Base-by-base conservation (phyloP, 352 stramenopile genomes). In the Paralagenidium karlingii region DNA sequence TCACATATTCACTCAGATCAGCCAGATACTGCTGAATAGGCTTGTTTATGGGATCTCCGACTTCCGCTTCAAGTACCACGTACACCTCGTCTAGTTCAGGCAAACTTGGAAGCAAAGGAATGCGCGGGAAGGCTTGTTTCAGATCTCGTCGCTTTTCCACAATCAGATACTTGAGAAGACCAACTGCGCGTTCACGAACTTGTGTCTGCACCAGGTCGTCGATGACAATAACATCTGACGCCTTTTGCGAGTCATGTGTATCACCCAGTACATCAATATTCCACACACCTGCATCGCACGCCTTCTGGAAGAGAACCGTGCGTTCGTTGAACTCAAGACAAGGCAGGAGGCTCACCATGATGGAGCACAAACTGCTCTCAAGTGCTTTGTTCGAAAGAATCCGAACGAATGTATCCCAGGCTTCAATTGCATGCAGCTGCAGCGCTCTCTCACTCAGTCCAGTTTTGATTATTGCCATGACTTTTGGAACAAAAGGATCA, bases 381-480 rank as follows among this genome's bases (percentile, higher is more conserved):
- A 94, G 53, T 0, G 80, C 75, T 53, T 86, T 87, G 12, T 58
- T 42, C 16, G 77, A 90, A 3, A 94, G 53, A 57, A 91, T 73
- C 11, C 61, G 69, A 33, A 94, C 37, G 38, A 89, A 94, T 25
- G 59, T 79, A n/a, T 48, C 60, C 77, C 77, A 94, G 2, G 68
- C 74, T 21, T 63, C 45, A 40, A 88, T 80, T 8, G 66, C 68
- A 53, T 79, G 45, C 22, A 66, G 56, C 48, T 75, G 59, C 30
- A 91, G 48, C 16, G 62, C 51, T 16, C 32, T 40, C 30, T 91
- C 77, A 22, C 50, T 52, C 7, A 89, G 46, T 19, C 68, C 75
- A 7, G 86, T 60, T 45, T 94, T 94, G 4, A 94, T 53, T 16
- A 77, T 91, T 18, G 77, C 80, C 80, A 94, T 94, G 26, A 94